phyloP scores from a whole-genome alignment of 768 basidiomycete genomes.

The Tricholoma saponaceum region DNA sequence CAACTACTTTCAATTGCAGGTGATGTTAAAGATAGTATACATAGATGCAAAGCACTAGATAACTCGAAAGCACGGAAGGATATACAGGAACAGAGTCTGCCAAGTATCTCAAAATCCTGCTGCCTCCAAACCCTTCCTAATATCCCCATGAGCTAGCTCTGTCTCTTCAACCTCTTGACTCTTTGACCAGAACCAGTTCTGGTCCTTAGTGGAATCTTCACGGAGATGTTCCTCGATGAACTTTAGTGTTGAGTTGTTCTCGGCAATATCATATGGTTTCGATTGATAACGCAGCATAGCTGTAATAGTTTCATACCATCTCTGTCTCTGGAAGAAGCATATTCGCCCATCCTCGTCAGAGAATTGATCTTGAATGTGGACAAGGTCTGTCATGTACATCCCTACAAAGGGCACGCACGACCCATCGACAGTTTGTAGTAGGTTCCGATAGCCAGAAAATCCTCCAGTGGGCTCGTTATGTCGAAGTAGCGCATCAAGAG shows the following conservation, averaged over 20 bases:
- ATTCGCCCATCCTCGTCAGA: slow-evolving; percentile 37
- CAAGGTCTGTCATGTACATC: slow-evolving; percentile 59
- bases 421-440: slow-evolving; percentile 44
- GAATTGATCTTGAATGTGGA: slow-evolving; percentile 50
- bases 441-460: slow-evolving; percentile 50
- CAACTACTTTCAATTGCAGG: not conserved
- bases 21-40: not conserved
- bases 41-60: not conserved
- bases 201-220: slow-evolving; percentile 36
- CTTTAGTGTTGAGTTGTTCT: slow-evolving; percentile 39
- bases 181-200: slow-evolving; percentile 51
- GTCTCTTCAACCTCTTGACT: slow-evolving; percentile 57
- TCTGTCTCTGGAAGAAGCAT: slow-evolving; percentile 51
- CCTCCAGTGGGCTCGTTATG: slow-evolving; percentile 58
- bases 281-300: slow-evolving; percentile 56
- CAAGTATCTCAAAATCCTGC: slow-evolving; percentile 49
- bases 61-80: not conserved
- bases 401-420: slow-evolving; percentile 68
- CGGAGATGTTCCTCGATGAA: slow-evolving; percentile 48
- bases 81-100: not conserved
- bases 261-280: slow-evolving; percentile 43
- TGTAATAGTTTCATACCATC: slow-evolving; percentile 51
- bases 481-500: slow-evolving; percentile 47
- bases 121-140: slow-evolving; percentile 62
- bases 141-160: slow-evolving; percentile 60